Conservation (phyloP, 805 yeast genomes). For the Priceomyces castillae region DNA sequence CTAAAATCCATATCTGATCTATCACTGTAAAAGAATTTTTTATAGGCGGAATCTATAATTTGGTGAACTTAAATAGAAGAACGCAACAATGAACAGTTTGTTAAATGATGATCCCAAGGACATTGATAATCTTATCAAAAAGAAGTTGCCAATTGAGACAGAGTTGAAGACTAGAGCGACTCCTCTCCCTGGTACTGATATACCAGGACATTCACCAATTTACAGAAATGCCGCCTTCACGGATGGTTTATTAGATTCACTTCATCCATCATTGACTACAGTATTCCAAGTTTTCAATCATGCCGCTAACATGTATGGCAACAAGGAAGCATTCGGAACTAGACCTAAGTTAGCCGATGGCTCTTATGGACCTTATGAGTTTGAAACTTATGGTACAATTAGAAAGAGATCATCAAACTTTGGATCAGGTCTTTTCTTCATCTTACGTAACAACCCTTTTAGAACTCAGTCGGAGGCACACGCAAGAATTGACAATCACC, state of each 20-base stretch:
- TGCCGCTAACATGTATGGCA: conserved; percentile 33
- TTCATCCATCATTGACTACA: conserved; percentile 47
- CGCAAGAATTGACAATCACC: conserved; percentile 20
- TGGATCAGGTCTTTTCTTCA: conserved; percentile 37
- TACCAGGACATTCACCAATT: conserved; percentile 49
- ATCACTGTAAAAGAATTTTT: too few species aligned
- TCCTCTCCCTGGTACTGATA: conserved; percentile 37
- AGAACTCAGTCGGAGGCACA: conserved; percentile 24
- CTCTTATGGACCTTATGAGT: conserved; percentile 29
- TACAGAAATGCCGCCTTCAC: conserved; percentile 41
- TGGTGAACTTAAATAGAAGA: background rate
- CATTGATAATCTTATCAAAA: conserved; percentile 10
- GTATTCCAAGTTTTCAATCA: conserved; percentile 44
- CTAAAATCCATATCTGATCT: background rate
- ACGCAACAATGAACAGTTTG: conserved; percentile 9
- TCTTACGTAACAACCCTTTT: conserved; percentile 32
- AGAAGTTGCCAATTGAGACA: conserved; percentile 12
- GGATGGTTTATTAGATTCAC: conserved; percentile 26
- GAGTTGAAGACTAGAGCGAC: conserved; percentile 9
- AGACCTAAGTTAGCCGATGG: conserved; percentile 30
- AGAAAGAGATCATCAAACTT: conserved; percentile 25
- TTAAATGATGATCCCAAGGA: conserved; percentile 14
- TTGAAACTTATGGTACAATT: conserved; percentile 23
- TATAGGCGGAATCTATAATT: background rate
- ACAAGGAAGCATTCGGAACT: conserved; percentile 46